phyloP scores from a whole-genome alignment of 306 rosid species.

The Abrus precatorius region DNA sequence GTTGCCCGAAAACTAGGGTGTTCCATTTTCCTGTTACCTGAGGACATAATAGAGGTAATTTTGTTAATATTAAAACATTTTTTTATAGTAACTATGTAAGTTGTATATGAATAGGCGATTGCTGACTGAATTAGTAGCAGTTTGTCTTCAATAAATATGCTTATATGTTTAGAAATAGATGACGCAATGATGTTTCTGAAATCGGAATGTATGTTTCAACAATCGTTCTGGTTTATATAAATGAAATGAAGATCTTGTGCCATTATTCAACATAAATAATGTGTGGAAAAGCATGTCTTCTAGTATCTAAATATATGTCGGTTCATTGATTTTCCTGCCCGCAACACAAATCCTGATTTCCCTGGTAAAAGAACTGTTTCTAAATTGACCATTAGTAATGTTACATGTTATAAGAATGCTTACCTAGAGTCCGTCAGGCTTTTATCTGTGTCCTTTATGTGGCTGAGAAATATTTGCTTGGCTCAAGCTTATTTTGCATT shows the following conservation, averaged over 20 bases:
- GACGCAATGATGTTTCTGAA: not conserved
- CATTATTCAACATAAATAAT: slow-evolving; percentile 1
- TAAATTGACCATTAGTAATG: slow-evolving; percentile 15
- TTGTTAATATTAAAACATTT: slow-evolving; percentile 13
- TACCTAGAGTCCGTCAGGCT: slow-evolving; percentile 20
- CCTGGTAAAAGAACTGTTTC: slow-evolving; percentile 1
- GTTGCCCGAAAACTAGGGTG: slow-evolving; percentile 99
- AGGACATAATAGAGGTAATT: slow-evolving; percentile 90
- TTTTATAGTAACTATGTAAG: slow-evolving; percentile 7
- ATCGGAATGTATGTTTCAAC: slow-evolving; percentile 12
- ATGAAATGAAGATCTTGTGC: not conserved
- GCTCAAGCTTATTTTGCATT: slow-evolving; percentile 38
- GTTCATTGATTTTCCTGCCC: slow-evolving; percentile 11
- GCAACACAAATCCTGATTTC: not conserved
- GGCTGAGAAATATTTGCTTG: slow-evolving; percentile 2
- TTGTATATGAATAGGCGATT: slow-evolving; percentile 14
- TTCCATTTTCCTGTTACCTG: slow-evolving; percentile 96
- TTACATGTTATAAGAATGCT: not conserved
- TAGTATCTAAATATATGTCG: not conserved
- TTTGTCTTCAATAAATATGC: slow-evolving; percentile 5
- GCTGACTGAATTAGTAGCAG: not conserved
- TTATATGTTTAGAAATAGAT: slow-evolving; percentile 2
- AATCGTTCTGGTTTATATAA: slow-evolving; percentile 22
- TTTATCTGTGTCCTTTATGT: slow-evolving; percentile 2
- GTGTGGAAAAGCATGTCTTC: not conserved